These are phyloP conservation scores for Secale cereale DNA, from an alignment of 176 grass and related monocot species.

Conservation along the genomic window DNA sequence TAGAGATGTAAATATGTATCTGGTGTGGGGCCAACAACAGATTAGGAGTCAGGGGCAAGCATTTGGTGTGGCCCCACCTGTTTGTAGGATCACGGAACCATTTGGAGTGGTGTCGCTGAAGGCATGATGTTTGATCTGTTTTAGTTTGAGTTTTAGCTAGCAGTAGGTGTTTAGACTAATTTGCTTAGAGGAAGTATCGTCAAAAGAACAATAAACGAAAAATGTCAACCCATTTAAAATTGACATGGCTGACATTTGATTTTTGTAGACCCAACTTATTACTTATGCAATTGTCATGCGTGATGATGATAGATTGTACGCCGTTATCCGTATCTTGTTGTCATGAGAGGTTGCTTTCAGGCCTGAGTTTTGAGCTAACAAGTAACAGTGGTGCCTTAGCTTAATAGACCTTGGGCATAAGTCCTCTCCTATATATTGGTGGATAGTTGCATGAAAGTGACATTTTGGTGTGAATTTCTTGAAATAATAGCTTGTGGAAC, in stretches of 20 bases:
- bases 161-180: neutral
- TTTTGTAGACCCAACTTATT: neutral
- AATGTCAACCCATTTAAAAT: conserved; percentile 1
- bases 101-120: too few relatives aligned
- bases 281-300: neutral
- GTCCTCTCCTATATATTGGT: neutral
- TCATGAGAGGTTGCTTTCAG: too few relatives aligned
- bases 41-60: too few relatives aligned
- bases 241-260: neutral
- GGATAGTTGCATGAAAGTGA: neutral
- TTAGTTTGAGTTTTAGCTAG: neutral
- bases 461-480: neutral
- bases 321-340: too few relatives aligned
- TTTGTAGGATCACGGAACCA: too few relatives aligned
- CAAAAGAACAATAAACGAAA: neutral
- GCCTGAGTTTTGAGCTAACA: neutral
- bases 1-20: too few relatives aligned
- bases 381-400: neutral
- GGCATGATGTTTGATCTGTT: neutral
- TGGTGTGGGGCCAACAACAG: too few relatives aligned
- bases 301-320: too few relatives aligned
- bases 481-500: neutral
- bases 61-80: too few relatives aligned
- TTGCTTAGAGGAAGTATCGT: neutral
- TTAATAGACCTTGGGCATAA: neutral